Evolutionary conservation across 2,329 filamentous ascomycete species (phyloP).

Genomic region (Apiospora saccharicola): DNA sequence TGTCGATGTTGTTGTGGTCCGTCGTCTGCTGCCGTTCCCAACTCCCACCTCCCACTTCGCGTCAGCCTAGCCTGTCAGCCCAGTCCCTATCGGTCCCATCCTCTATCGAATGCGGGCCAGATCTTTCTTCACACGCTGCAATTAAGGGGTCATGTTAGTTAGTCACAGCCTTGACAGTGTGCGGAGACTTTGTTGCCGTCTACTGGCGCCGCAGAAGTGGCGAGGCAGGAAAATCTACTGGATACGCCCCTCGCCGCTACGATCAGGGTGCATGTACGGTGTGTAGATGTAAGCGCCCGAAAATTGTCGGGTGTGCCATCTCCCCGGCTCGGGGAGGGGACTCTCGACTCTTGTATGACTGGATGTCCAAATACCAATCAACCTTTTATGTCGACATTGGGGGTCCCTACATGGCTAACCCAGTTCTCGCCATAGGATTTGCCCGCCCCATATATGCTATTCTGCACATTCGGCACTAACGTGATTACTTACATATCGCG

Average conservation of each 20-base stretch:
- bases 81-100: background rate
- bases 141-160: background rate
- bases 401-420: background rate
- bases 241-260: background rate
- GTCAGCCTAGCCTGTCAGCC: background rate
- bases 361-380: background rate
- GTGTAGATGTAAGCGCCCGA: constrained; percentile 11
- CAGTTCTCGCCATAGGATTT: background rate
- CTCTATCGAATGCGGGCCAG: background rate
- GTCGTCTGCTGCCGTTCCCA: background rate
- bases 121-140: background rate
- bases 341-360: background rate
- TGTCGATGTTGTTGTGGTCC: background rate
- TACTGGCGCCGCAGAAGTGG: background rate
- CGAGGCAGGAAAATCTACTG: background rate
- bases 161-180: background rate
- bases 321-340: background rate
- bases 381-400: background rate
- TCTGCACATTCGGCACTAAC: constrained; percentile 9
- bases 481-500: background rate
- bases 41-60: background rate
- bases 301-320: background rate
- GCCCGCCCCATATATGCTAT: background rate
- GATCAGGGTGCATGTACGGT: background rate
- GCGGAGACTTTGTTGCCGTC: background rate